These are phyloP conservation scores for Pleomassaria siparia DNA, from an alignment of 2,329 filamentous ascomycete species.

Conservation along the genomic window DNA sequence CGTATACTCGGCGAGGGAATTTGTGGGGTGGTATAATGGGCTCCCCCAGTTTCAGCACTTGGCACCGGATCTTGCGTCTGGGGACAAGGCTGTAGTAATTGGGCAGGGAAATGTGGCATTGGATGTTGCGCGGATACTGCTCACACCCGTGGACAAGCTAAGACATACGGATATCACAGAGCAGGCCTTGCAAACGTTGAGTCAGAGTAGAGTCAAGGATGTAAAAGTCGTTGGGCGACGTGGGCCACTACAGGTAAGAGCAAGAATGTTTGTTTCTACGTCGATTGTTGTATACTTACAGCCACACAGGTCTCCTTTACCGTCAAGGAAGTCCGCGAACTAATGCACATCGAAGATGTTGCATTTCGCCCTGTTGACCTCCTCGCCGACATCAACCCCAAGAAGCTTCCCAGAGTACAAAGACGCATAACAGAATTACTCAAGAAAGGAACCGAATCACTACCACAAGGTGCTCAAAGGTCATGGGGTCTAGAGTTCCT, in stretches of 20 bases:
- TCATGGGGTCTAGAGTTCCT: constrained; percentile 87
- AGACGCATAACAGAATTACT: constrained; percentile 80
- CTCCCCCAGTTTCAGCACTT: constrained; percentile 77
- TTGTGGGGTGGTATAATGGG: constrained; percentile 99
- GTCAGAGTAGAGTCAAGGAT: constrained; percentile 71
- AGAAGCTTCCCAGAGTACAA: constrained; percentile 71
- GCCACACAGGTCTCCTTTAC: constrained; percentile 81
- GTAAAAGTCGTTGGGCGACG: constrained; percentile 88
- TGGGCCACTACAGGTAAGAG: constrained; percentile 77
- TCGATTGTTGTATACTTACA: constrained; percentile 9
- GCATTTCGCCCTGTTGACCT: constrained; percentile 72
- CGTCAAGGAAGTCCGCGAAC: constrained; percentile 88
- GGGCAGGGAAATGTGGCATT: constrained; percentile 96
- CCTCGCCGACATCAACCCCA: constrained; percentile 22
- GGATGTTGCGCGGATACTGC: constrained; percentile 85
- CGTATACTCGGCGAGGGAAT: constrained; percentile 84
- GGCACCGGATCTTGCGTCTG: constrained; percentile 70
- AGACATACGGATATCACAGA: constrained; percentile 86
- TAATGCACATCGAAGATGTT: constrained; percentile 74
- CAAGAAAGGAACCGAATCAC: constrained; percentile 67
- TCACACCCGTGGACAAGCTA: constrained; percentile 73
- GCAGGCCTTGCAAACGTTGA: constrained; percentile 73
- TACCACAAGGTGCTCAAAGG: constrained; percentile 55
- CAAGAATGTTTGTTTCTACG: not conserved
- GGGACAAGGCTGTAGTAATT: constrained; percentile 83